Evolutionary conservation across 2,329 filamentous ascomycete species (phyloP).

Genomic region (Raffaelea deltoideospora): DNA sequence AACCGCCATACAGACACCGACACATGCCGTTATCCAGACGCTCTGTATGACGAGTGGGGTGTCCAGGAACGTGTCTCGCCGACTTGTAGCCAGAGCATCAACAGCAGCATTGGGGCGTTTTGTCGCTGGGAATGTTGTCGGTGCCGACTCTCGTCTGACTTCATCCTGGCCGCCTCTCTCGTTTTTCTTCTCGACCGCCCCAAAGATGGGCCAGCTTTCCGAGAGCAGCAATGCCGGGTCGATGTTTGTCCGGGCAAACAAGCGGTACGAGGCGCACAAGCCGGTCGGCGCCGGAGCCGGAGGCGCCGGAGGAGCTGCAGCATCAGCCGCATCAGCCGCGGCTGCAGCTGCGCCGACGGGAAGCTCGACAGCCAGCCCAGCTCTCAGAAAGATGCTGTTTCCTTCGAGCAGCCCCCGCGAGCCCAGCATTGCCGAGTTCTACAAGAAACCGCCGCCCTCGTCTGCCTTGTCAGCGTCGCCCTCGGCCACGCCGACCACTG

Average conservation of each 20-base stretch:
- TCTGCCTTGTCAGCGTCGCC: not conserved
- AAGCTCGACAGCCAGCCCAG: conserved; percentile 11
- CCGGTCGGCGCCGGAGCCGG: no score
- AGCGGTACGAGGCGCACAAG: conserved; percentile 20
- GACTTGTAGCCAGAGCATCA: conserved; percentile 5
- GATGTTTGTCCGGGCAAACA: conserved; percentile 17
- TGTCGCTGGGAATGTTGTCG: not conserved
- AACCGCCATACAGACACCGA: not conserved
- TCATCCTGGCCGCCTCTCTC: not conserved
- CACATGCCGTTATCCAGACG: no score
- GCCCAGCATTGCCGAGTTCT: conserved; percentile 18
- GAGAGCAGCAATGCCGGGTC: conserved; percentile 6
- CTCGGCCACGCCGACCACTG: not conserved
- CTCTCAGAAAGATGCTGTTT: conserved; percentile 36
- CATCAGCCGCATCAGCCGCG: no score
- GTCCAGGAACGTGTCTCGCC: conserved; percentile 7
- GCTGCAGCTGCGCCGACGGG: conserved; percentile 4
- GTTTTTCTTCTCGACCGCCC: not conserved
- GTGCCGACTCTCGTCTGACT: not conserved
- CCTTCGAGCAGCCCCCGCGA: conserved; percentile 39
- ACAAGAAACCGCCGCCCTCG: not conserved
- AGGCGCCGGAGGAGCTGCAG: no score
- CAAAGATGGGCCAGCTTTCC: not conserved
- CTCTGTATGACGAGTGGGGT: conserved; percentile 12
- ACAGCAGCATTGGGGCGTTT: conserved; percentile 4